Conservation (phyloP, 768 basidiomycete species). For the Kwoniella mangroviensis region DNA sequence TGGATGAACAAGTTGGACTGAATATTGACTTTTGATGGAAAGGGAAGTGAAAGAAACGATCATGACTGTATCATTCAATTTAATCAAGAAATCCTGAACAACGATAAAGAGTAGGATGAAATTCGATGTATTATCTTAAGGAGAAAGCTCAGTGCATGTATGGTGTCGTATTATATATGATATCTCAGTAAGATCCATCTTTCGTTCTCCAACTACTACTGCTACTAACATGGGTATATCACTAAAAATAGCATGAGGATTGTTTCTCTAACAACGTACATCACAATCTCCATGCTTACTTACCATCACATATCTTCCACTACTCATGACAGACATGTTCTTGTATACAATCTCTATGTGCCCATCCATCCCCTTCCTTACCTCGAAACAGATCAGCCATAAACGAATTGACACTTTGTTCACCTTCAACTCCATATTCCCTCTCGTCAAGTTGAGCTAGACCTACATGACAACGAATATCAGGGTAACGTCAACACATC, state of each 20-base stretch:
- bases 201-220: too few relatives aligned
- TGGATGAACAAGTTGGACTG: not conserved
- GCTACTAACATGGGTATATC: too few relatives aligned
- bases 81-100: not conserved
- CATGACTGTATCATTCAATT: not conserved
- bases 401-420: not conserved
- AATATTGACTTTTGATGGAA: not conserved
- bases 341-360: slow-evolving; percentile 7
- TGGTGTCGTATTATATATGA: not conserved
- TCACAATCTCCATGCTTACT: not conserved
- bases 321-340: slow-evolving; percentile 20
- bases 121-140: not conserved
- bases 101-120: not conserved
- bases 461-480: slow-evolving; percentile 4
- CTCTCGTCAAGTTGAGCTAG: slow-evolving; percentile 12
- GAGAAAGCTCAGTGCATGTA: not conserved
- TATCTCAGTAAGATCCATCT: too few relatives aligned
- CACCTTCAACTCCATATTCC: not conserved
- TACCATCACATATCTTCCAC: not conserved
- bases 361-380: slow-evolving; percentile 6
- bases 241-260: not conserved
- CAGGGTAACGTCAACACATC: too few relatives aligned
- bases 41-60: too few relatives aligned
- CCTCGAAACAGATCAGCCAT: slow-evolving; percentile 12
- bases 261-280: not conserved